Evolutionary conservation across 2,329 filamentous ascomycete species (phyloP).

Genomic region (Xylariales sp.): DNA sequence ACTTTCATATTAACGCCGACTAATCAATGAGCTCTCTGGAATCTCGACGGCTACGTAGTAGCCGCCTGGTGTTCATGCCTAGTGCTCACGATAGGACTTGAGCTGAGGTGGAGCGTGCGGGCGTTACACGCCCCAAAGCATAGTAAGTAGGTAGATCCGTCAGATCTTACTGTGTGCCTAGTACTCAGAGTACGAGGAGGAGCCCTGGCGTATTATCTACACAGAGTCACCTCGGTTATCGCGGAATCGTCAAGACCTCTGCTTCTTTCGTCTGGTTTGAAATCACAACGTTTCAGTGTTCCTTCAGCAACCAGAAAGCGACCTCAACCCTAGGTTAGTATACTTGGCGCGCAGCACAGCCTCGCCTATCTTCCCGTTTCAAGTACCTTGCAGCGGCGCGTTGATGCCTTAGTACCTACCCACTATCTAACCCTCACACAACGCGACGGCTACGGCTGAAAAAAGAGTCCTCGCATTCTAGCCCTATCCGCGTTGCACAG

Average conservation of each 20-base stretch:
- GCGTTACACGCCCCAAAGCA: too few species aligned
- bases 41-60: background rate
- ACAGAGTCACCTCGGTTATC: slow-evolving; percentile 5
- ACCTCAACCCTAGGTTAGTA: background rate
- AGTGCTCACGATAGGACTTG: background rate
- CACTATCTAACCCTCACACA: too few species aligned
- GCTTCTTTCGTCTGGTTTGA: background rate
- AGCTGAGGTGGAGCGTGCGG: background rate
- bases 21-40: background rate
- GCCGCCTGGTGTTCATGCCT: background rate
- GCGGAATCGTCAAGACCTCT: background rate
- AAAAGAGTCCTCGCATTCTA: background rate
- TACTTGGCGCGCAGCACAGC: slow-evolving; percentile 16
- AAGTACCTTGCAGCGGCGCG: background rate
- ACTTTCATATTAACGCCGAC: background rate
- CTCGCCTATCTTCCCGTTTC: background rate
- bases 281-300: slow-evolving; percentile 2
- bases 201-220: background rate
- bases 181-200: too few species aligned
- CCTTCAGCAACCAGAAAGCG: background rate
- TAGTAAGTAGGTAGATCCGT: too few species aligned
- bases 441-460: background rate
- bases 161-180: too few species aligned
- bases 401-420: background rate
- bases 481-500: background rate